phyloP scores from a whole-genome alignment of 2,329 filamentous ascomycete species.

The Dothideomycetes sp. region DNA sequence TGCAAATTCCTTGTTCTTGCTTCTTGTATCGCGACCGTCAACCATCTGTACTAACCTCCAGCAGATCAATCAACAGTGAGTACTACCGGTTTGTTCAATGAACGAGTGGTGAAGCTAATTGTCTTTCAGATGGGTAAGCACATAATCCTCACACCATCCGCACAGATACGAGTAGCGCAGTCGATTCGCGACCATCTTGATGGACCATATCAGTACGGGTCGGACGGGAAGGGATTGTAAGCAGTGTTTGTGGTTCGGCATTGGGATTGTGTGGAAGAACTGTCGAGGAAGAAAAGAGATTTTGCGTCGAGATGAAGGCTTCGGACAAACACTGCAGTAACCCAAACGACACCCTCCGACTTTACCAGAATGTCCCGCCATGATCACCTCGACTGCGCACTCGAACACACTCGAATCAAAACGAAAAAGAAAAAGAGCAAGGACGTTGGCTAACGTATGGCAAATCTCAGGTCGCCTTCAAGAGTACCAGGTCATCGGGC shows the following conservation, averaged over 20 bases:
- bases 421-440: slow-evolving; percentile 6
- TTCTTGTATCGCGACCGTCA: not conserved
- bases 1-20: not conserved
- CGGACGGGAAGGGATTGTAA: too few relatives aligned
- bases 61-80: slow-evolving; percentile 8
- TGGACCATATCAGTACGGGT: too few relatives aligned
- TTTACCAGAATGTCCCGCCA: too few relatives aligned
- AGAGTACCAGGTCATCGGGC: slow-evolving; percentile 99
- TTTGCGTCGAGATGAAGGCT: not conserved
- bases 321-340: not conserved
- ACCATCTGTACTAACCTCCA: slow-evolving; percentile 8
- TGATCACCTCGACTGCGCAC: not conserved
- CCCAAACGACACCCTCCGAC: not conserved
- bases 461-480: slow-evolving; percentile 78
- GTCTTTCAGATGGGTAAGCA: slow-evolving; percentile 10
- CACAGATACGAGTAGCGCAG: slow-evolving; percentile 3
- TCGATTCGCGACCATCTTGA: too few relatives aligned
- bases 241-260: too few relatives aligned
- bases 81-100: not conserved
- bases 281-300: slow-evolving; percentile 6
- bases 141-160: not conserved
- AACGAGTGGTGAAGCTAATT: slow-evolving; percentile 1
- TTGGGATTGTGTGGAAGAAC: too few relatives aligned
- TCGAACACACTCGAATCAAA: not conserved
- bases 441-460: slow-evolving; percentile 21